Conservation (phyloP, 2,329 filamentous ascomycete species). For the Verticillium klebahnii region DNA sequence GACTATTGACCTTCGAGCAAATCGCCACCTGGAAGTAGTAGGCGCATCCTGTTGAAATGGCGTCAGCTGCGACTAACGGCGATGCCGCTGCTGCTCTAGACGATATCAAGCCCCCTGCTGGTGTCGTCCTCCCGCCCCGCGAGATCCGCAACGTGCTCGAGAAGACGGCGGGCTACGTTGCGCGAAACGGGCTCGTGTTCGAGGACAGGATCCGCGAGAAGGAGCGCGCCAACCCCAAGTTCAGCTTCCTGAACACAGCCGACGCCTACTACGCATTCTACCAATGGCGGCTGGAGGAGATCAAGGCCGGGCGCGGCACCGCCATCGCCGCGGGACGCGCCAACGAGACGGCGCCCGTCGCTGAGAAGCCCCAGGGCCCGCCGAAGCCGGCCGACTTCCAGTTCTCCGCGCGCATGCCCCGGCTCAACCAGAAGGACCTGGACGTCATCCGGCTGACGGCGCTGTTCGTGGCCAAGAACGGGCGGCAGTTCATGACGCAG, state of each 20-base stretch:
- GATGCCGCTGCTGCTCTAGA: slow-evolving; percentile 52
- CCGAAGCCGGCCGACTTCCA: slow-evolving; percentile 81
- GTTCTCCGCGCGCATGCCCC: slow-evolving; percentile 95
- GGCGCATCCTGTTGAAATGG: slow-evolving; percentile 21
- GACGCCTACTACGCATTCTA: slow-evolving; percentile 90
- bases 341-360: slow-evolving; percentile 52
- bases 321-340: slow-evolving; percentile 70
- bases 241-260: slow-evolving; percentile 74
- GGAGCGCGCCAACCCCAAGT: slow-evolving; percentile 79
- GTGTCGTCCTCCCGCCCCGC: slow-evolving; percentile 83
- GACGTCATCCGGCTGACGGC: slow-evolving; percentile 73
- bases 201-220: slow-evolving; percentile 84
- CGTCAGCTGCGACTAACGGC: slow-evolving; percentile 41
- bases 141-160: slow-evolving; percentile 82
- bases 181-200: slow-evolving; percentile 62
- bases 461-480: slow-evolving; percentile 88
- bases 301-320: slow-evolving; percentile 78
- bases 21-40: neutral
- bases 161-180: slow-evolving; percentile 91
- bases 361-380: slow-evolving; percentile 71
- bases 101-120: slow-evolving; percentile 71
- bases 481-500: slow-evolving; percentile 84
- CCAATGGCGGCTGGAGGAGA: slow-evolving; percentile 82
- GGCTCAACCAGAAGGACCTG: slow-evolving; percentile 92
- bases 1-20: neutral